Conservation (phyloP, 73 alveolate species). For the Tetrahymena malaccensis region DNA sequence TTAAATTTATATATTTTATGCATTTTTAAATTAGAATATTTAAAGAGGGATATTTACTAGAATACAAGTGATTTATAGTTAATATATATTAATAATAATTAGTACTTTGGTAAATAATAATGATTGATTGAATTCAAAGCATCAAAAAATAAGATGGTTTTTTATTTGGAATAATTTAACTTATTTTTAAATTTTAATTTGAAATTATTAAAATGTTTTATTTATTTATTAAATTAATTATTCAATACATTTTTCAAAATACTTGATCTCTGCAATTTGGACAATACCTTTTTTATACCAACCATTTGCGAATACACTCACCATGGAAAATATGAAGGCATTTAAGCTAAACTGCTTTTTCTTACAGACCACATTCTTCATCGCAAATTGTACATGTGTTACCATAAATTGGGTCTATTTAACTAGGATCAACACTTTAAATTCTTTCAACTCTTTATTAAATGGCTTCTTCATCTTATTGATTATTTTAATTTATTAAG, state of each 20-base stretch:
- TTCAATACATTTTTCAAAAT: not conserved
- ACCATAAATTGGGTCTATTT: not conserved
- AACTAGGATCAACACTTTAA: not conserved
- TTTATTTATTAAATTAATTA: not conserved
- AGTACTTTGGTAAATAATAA: no score
- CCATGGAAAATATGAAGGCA: not conserved
- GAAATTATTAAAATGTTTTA: not conserved
- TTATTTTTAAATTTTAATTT: no score
- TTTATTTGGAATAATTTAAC: no score
- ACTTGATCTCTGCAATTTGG: not conserved
- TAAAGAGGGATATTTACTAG: no score
- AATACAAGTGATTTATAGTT: no score
- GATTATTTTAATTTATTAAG: not conserved
- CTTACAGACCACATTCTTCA: not conserved
- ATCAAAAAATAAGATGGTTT: no score
- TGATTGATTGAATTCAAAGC: no score
- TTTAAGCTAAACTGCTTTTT: not conserved
- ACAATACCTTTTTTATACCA: not conserved
- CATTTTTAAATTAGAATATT: no score
- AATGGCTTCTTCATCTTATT: not conserved
- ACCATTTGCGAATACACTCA: not conserved
- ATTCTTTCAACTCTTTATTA: not conserved
- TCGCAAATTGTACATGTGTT: not conserved
- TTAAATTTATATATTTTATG: no score
- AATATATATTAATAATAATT: no score